These are phyloP conservation scores for Fusarium sororula DNA, from an alignment of 2,329 filamentous ascomycete genomes.

Conservation along the genomic window DNA sequence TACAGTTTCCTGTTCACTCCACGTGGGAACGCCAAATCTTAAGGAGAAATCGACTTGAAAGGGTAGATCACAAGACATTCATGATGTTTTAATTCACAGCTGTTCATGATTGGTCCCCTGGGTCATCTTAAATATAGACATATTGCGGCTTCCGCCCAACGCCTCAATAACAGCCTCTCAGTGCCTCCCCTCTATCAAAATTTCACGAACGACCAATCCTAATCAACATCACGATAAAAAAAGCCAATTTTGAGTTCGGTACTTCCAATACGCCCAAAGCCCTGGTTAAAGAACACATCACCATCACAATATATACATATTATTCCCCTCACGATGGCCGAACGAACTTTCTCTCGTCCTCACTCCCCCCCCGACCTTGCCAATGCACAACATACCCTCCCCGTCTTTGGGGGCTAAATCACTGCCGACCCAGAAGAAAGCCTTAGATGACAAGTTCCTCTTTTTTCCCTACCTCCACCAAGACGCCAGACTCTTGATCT, in stretches of 20 bases:
- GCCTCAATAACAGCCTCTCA: neutral
- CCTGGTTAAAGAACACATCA: neutral
- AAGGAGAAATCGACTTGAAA: neutral
- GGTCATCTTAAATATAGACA: neutral
- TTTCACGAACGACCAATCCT: neutral
- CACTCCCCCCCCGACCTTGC: neutral
- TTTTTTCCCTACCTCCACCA: neutral
- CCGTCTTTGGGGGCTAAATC: too few relatives aligned
- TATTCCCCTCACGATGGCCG: neutral
- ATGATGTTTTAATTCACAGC: neutral
- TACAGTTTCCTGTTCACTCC: neutral
- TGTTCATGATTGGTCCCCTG: neutral
- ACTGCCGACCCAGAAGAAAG: neutral
- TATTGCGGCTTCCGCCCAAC: neutral
- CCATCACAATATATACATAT: neutral
- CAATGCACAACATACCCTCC: neutral
- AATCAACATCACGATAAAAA: neutral
- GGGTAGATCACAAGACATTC: neutral
- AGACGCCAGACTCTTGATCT: neutral
- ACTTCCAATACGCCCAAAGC: neutral
- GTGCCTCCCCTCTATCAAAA: neutral
- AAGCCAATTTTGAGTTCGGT: neutral
- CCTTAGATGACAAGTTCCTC: neutral
- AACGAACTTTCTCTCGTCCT: neutral
- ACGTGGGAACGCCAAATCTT: neutral